Percentiles rank a stretch among this genome's conserved stretches.
These are phyloP conservation scores for Diaporthe vaccinii DNA, from an alignment of 2,329 filamentous ascomycete species.

Conservation along the genomic window DNA sequence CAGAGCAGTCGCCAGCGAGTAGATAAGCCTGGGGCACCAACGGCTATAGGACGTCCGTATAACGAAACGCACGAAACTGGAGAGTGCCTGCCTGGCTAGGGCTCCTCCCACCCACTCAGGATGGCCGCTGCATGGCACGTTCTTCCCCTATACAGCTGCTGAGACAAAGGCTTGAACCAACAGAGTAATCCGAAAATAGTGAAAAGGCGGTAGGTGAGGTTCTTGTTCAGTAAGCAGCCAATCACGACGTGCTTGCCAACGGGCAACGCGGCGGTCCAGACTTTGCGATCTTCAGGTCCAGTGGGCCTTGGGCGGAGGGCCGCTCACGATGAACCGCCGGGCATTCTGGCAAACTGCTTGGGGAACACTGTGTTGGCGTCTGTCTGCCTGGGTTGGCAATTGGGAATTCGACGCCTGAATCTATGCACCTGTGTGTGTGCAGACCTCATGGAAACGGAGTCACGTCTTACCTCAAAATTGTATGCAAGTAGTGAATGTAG, in stretches of 20 bases:
- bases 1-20: neutral
- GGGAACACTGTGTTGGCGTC: neutral
- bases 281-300: constrained; percentile 23
- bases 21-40: neutral
- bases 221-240: neutral
- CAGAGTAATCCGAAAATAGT: constrained; percentile 4
- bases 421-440: neutral
- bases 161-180: neutral
- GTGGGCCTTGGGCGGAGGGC: neutral
- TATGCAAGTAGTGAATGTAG: neutral
- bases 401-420: too few species aligned
- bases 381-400: neutral
- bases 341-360: neutral
- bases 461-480: neutral
- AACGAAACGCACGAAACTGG: neutral
- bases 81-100: constrained; percentile 5
- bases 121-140: constrained; percentile 11
- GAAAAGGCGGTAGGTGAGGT: constrained; percentile 18
- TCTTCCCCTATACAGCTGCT: neutral
- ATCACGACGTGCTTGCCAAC: neutral
- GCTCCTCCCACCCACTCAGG: constrained; percentile 9
- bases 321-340: neutral
- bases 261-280: constrained; percentile 27
- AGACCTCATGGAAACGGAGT: neutral
- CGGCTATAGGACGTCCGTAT: neutral